Conservation (phyloP, 768 basidiomycete species). For the Phanerochaete sordida region DNA sequence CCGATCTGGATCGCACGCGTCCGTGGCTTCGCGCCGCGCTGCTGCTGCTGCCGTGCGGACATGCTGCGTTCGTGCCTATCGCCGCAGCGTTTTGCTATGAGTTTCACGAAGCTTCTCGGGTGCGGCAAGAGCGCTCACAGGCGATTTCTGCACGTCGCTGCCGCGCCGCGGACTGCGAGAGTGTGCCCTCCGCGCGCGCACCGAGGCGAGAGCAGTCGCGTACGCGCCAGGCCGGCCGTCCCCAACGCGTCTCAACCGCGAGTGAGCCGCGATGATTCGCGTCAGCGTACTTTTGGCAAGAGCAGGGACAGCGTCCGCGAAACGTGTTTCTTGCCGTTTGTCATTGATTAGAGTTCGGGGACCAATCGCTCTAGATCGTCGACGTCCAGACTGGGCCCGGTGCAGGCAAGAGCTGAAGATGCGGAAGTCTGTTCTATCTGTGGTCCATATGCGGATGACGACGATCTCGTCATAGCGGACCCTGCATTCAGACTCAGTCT, state of each 20-base stretch:
- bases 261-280: background rate
- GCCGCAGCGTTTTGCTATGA: background rate
- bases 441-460: background rate
- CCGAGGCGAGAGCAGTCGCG: background rate
- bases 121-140: background rate
- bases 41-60: background rate
- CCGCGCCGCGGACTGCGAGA: background rate
- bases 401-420: background rate
- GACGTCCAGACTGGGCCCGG: background rate
- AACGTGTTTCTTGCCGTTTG: background rate
- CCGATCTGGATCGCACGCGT: background rate
- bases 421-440: background rate
- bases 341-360: background rate
- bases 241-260: background rate
- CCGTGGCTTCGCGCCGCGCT: background rate
- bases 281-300: background rate
- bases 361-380: background rate
- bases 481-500: background rate
- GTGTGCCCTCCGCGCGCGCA: background rate
- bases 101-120: background rate
- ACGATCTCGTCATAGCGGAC: background rate
- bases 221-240: background rate
- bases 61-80: background rate
- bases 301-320: background rate
- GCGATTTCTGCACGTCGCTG: background rate